Base-by-base conservation (phyloP, 805 yeast genomes). In the Kuraishia piskuri region DNA sequence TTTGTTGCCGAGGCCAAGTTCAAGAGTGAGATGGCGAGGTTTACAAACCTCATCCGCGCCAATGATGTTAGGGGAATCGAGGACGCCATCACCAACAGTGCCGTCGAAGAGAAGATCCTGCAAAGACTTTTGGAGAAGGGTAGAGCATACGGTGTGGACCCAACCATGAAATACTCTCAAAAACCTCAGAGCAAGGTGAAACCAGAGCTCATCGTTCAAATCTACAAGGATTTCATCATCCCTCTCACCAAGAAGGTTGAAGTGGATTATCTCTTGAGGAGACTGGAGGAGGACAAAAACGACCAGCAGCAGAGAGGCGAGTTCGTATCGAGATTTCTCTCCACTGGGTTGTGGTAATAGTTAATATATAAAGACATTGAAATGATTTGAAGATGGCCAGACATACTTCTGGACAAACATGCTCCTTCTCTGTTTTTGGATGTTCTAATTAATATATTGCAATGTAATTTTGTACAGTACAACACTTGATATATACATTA, bases 1-100 rank as follows among this genome's bases (percentile, higher is more conserved):
- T 94, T 92, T 74, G 99, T 94, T 9, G 99, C 99, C 4, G 99
- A 94, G 67, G 87, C 96, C 48, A 94, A 94, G 69, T 94, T 82
- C 68, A 83, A 77, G 61, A 71, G 75, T 24, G 94, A 91, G 56
- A 76, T 73, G 37, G 88, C 79, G 50, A 68, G 67, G 51, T 90
- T 84, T 72, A 80, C 80, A 1, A 70, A 76, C 59, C 70, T 90
- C 60, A 94, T 94, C 59, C 65, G 72, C 57, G 79, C 75, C 0
- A 77, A 73, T 54, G 96, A 94, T 65, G 70, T 80, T 6, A 71
- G 73, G 12, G 96, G 92, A 0, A 85, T 94, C 50, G 88, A 84
- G 62, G 81, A 72, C 21, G 85, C 88, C 45, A 92, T 94, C 60
- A 91, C 98, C 7, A 92, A 94, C 65, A 66, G 83, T 22, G 91